phyloP scores from a whole-genome alignment of 2,329 filamentous ascomycete genomes.

The Lecanosticta acicola region DNA sequence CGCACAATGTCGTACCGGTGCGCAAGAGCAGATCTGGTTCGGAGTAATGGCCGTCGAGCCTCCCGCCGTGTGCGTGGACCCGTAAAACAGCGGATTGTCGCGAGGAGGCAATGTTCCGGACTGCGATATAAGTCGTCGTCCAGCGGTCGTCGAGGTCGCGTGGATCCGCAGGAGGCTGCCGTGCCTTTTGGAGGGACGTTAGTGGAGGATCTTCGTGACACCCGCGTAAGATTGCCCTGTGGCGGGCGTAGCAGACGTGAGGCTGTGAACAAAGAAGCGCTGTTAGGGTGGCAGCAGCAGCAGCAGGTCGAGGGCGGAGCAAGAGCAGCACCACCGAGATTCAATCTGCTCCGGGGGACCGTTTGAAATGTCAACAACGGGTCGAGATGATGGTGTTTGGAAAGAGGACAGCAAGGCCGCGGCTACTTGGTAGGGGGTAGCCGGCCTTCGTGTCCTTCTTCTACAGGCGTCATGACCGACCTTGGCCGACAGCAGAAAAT shows the following conservation, averaged over 20 bases:
- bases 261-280: constrained; percentile 24
- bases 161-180: constrained; percentile 15
- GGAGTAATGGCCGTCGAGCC: constrained; percentile 3
- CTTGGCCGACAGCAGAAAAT: constrained; percentile 26
- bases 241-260: constrained; percentile 15
- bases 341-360: constrained; percentile 7
- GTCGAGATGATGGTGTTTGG: constrained; percentile 21
- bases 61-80: constrained; percentile 11
- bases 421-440: constrained; percentile 28
- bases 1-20: constrained; percentile 12
- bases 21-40: constrained; percentile 10
- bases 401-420: constrained; percentile 20
- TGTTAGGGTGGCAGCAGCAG: constrained; percentile 16
- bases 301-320: constrained; percentile 12
- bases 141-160: constrained; percentile 11
- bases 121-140: constrained; percentile 20
- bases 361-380: constrained; percentile 18
- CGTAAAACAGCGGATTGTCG: constrained; percentile 15
- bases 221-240: constrained; percentile 21
- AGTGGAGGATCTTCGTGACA: constrained; percentile 19
- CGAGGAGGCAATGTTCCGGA: constrained; percentile 15
- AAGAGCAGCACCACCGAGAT: constrained; percentile 15
- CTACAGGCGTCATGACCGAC: constrained; percentile 28
- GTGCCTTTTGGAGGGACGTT: constrained; percentile 16
- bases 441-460: constrained; percentile 21